Evolutionary conservation across 352 stramenopile genomes (phyloP).

Genomic region (Phytopythium sindhum): DNA sequence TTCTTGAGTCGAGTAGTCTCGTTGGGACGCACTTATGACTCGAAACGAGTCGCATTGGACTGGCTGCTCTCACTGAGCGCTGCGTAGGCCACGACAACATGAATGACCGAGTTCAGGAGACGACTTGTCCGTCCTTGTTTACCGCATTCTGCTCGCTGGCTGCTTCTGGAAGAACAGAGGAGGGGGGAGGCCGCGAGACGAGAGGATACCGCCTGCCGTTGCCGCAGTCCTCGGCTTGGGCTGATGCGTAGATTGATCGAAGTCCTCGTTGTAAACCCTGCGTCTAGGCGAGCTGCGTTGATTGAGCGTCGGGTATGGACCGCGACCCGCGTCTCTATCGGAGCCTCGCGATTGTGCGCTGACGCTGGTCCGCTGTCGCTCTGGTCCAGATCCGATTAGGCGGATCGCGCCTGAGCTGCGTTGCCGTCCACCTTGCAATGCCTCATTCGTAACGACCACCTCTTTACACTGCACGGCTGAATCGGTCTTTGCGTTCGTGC

Average conservation of each 20-base stretch:
- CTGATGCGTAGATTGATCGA: neutral
- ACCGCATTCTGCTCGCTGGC: conserved; percentile 9
- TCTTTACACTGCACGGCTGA: conserved; percentile 32
- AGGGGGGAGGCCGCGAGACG: conserved; percentile 22
- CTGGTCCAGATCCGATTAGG: neutral
- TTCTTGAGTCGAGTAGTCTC: too few species aligned
- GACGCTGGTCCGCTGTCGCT: neutral
- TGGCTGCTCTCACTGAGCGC: too few species aligned
- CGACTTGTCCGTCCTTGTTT: conserved; percentile 2
- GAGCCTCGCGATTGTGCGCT: neutral
- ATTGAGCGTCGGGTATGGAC: neutral
- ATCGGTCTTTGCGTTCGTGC: conserved; percentile 10
- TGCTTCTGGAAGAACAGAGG: conserved; percentile 49
- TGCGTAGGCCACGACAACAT: neutral
- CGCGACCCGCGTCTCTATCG: neutral
- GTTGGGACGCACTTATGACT: neutral
- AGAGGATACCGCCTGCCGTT: neutral
- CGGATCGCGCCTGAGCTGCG: neutral
- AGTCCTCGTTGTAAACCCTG: neutral
- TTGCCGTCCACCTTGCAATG: neutral
- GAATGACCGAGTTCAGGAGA: neutral
- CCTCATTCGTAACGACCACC: neutral
- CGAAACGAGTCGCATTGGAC: neutral
- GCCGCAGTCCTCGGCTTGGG: neutral
- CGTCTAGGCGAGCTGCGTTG: neutral